Evolutionary conservation across 2,329 filamentous ascomycete genomes (phyloP), one percentile per base, ranked within the genome.

Genomic region (Cercospora citrullina): DNA sequence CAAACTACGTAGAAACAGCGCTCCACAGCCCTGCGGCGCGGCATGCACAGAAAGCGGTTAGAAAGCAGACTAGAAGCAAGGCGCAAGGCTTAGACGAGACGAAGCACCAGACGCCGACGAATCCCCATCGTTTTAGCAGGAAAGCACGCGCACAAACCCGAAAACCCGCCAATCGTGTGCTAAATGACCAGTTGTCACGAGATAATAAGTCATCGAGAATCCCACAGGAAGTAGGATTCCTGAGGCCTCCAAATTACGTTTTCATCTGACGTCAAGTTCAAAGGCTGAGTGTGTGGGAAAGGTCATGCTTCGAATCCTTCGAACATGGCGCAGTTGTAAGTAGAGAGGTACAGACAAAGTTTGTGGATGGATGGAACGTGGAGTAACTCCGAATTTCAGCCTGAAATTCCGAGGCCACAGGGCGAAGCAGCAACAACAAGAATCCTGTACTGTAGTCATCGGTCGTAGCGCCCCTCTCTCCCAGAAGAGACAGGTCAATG

Each of bases 261-360:
- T n/a, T n/a, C 36, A n/a, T 42, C 36, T 42, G 36, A 42, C 36
- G 36, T 42, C 36, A 42, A 42, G 36, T 16, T 5, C 3, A 42
- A 42, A 42, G 36, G 36, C 36, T 42, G 36, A 42, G 36, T n/a
- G 16, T 42, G 36, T n/a, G 26, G 21, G 21, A n/a, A 4, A 31
- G 23, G 53, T 58, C 53, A 58, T 58, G 53, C 53, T 28, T 58
- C 30, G 53, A 31, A 58, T 58, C 53, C 53, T 58, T 58, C 53
- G n/a, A 30, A 7, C 53, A 58, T 28, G 53, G 53, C 53, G 53
- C 53, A 58, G 53, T n/a, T n/a, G n/a, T n/a, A n/a, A n/a, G n/a
- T n/a, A n/a, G n/a, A n/a, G n/a, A 51, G 45, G 12, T 51, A 18
- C 18, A 51, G 5, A 16, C 45, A 51, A 8, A 51, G 5, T 26